These are phyloP conservation scores for Medicago lupulina DNA, from an alignment of 306 rosid species.

Conservation along the genomic window DNA sequence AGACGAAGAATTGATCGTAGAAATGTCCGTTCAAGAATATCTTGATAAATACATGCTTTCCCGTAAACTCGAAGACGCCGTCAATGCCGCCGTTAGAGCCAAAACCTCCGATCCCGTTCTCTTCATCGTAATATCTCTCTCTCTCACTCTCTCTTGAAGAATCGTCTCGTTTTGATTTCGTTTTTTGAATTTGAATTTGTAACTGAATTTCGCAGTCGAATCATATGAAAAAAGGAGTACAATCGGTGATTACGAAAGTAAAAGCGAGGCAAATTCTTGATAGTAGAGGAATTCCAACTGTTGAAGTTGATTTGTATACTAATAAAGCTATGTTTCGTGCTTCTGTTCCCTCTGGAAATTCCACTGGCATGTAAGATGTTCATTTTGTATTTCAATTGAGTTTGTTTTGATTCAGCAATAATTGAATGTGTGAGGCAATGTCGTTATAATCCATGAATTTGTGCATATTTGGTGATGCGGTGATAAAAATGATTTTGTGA, in stretches of 20 bases:
- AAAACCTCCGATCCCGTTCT: conserved; percentile 90
- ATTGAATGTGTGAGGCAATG: too few species aligned
- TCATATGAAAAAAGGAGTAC: conserved; percentile 77
- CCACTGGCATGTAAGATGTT: conserved; percentile 70
- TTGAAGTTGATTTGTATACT: conserved; percentile 86
- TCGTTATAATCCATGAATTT: too few species aligned
- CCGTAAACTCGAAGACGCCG: conserved; percentile 94
- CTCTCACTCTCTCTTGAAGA: neutral
- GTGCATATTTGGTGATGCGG: too few species aligned
- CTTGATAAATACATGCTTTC: conserved; percentile 83
- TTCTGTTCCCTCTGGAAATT: conserved; percentile 82
- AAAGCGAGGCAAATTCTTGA: conserved; percentile 97
- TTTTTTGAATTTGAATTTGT: conserved; percentile 29
- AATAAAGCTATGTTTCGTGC: conserved; percentile 86
- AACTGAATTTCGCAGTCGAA: conserved; percentile 56
- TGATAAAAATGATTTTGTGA: too few species aligned
- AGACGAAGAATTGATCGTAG: conserved; percentile 25
- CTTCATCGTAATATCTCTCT: conserved; percentile 67
- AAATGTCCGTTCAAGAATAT: conserved; percentile 93
- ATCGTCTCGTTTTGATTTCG: neutral
- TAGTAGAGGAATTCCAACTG: conserved; percentile 96
- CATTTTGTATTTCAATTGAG: neutral
- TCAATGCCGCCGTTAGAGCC: conserved; percentile 97
- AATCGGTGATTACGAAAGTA: conserved; percentile 74
- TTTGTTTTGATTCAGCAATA: neutral